These are phyloP conservation scores for Blastomyces parvus DNA, from an alignment of 2,329 filamentous ascomycete species.

Conservation along the genomic window DNA sequence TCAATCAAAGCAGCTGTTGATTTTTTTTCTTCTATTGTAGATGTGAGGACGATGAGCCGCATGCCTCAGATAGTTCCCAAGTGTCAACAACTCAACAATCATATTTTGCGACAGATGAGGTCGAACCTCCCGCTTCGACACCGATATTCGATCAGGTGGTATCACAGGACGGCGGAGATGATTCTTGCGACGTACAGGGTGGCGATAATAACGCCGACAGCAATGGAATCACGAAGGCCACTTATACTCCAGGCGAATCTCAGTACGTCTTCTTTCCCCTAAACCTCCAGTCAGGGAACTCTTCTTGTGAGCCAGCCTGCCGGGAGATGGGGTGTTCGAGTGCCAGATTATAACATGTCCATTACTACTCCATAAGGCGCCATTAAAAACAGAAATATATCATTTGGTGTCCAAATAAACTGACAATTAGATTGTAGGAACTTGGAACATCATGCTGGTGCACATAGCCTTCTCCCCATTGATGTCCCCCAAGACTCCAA, in stretches of 20 bases:
- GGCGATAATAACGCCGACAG: not conserved
- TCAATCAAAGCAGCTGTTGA: not conserved
- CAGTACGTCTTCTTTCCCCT: not conserved
- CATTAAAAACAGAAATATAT: not conserved
- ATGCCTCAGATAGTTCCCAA: not conserved
- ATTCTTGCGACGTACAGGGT: not conserved
- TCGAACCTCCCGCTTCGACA: not conserved
- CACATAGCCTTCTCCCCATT: not conserved
- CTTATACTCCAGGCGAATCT: not conserved
- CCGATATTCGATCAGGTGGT: not conserved
- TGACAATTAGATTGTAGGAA: not conserved
- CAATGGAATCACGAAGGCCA: no score
- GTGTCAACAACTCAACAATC: not conserved
- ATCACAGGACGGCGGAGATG: not conserved
- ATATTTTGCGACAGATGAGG: not conserved
- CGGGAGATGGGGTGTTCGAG: not conserved
- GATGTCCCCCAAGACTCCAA: not conserved
- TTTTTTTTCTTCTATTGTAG: not conserved
- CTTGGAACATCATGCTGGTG: not conserved
- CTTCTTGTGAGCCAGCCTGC: not conserved
- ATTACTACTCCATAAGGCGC: not conserved
- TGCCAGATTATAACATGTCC: not conserved
- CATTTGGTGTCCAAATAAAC: not conserved
- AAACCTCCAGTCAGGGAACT: no score
- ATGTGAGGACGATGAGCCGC: constrained; percentile 4